Conservation (phyloP, 768 basidiomycete species). For the Serendipita vermifera region DNA sequence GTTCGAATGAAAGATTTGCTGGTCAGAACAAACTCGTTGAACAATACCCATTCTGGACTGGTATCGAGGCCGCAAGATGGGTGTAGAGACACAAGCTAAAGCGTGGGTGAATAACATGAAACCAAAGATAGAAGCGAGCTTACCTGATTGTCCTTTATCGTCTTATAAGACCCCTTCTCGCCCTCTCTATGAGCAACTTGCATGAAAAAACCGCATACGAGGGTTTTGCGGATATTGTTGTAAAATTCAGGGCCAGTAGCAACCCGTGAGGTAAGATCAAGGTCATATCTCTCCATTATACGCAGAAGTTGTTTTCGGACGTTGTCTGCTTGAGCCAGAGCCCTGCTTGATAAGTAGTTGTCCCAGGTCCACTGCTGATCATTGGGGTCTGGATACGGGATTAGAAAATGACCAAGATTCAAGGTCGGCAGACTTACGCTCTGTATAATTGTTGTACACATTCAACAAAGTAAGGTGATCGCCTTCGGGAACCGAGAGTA, state of each 20-base stretch:
- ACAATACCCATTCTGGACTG: slow-evolving; percentile 84
- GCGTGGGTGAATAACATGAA: slow-evolving; percentile 16
- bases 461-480: slow-evolving; percentile 92
- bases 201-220: slow-evolving; percentile 96
- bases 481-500: slow-evolving; percentile 84
- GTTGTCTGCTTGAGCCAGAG: slow-evolving; percentile 84
- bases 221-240: slow-evolving; percentile 60
- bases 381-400: slow-evolving; percentile 39
- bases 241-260: slow-evolving; percentile 59
- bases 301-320: slow-evolving; percentile 80
- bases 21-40: slow-evolving; percentile 91
- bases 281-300: slow-evolving; percentile 81
- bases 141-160: slow-evolving; percentile 91
- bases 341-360: slow-evolving; percentile 72
- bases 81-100: slow-evolving; percentile 58
- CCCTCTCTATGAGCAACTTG: slow-evolving; percentile 93
- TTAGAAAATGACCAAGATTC: background rate
- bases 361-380: slow-evolving; percentile 87
- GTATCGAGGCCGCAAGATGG: slow-evolving; percentile 79
- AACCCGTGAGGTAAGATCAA: slow-evolving; percentile 54
- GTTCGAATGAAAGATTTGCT: slow-evolving; percentile 82
- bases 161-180: slow-evolving; percentile 75
- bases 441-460: slow-evolving; percentile 84
- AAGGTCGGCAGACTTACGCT: slow-evolving; percentile 41
- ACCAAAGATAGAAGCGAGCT: background rate